Evolutionary conservation across 2,329 filamentous ascomycete species (phyloP).

Genomic region (Pseudopithomyces chartarum): DNA sequence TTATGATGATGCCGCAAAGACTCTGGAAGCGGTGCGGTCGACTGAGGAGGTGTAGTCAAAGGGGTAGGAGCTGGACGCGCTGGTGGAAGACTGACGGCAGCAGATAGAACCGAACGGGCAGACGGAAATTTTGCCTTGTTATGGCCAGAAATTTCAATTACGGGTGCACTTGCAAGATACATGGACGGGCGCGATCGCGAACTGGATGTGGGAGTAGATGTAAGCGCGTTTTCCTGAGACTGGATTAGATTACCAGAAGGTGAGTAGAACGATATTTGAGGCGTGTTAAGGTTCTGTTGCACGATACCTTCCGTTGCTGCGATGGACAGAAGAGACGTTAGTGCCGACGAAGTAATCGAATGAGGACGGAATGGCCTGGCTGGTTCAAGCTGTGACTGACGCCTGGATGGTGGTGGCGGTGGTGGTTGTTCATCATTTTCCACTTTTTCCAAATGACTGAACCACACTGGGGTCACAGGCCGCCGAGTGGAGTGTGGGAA

Average conservation of each 20-base stretch:
- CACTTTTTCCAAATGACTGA: conserved; percentile 18
- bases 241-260: conserved; percentile 43
- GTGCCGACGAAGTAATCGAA: conserved; percentile 42
- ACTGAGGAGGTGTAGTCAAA: conserved; percentile 25
- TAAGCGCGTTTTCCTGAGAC: conserved; percentile 19
- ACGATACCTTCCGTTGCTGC: conserved; percentile 44
- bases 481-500: conserved; percentile 14
- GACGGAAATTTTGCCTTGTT: conserved; percentile 7
- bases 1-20: conserved; percentile 30
- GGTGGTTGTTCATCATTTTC: background rate
- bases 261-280: conserved; percentile 40
- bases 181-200: conserved; percentile 2
- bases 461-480: conserved; percentile 29
- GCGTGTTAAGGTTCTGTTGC: conserved; percentile 29
- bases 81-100: conserved; percentile 14
- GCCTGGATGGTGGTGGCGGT: background rate
- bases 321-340: conserved; percentile 43
- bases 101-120: conserved; percentile 11
- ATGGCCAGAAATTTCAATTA: conserved; percentile 14
- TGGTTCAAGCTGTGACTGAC: background rate
- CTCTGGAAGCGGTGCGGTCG: conserved; percentile 25
- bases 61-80: conserved; percentile 26
- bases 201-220: conserved; percentile 12
- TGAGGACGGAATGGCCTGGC: conserved; percentile 8
- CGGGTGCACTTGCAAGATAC: conserved; percentile 12